Base-by-base conservation (phyloP, 768 basidiomycete species). In the Hirschioporus abietinus region DNA sequence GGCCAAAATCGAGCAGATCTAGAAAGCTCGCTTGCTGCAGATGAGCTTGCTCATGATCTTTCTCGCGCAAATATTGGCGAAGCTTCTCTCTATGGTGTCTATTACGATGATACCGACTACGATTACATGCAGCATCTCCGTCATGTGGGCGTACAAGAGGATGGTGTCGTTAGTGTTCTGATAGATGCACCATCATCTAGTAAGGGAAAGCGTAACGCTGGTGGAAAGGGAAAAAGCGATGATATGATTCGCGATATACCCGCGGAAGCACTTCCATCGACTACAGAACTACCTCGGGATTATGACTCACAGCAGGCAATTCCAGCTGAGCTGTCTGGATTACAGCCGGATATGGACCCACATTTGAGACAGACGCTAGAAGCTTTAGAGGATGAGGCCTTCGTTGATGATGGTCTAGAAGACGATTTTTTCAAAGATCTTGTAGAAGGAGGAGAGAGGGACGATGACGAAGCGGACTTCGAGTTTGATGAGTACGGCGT, bases 71-170 rank as follows among this genome's bases (percentile, higher is more conserved):
- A 89, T 68, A 81, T 90, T 63, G 97, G 96, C 66, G 93, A 99
- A 79, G 97, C 97, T 0, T 81, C 91, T 7, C 74, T 87, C 9
- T 96, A 98, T 76, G 97, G 95, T 3, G 79, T 99, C 73, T 93
- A 93, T 78, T 99, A 87, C 78, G 95, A 99, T 78, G 96, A 99
- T 74, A 90, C 93, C 7, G 86, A 95, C 67, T 99, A 99, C 80
- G 93, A 99, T 77, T 99, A 99, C 80, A 95, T 98, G 92, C 91
- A 96, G 76, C 97, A 99, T 78, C 85, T 99, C 59, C 89, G 93
- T 15, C 71, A 85, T 1, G 86, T 93, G 63, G 93, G 93, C 3
- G 72, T 85, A 15, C 84, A 89, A 66, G 92, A 93, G 74, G 92
- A 89, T 59, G 91, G 92, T 12, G 87, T 91, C 8, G 93, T 95